Percentiles rank a stretch among this genome's conserved stretches.
These are phyloP conservation scores for Eimeria necatrix DNA, from an alignment of 169 alveolate species.

Conservation along the genomic window DNA sequence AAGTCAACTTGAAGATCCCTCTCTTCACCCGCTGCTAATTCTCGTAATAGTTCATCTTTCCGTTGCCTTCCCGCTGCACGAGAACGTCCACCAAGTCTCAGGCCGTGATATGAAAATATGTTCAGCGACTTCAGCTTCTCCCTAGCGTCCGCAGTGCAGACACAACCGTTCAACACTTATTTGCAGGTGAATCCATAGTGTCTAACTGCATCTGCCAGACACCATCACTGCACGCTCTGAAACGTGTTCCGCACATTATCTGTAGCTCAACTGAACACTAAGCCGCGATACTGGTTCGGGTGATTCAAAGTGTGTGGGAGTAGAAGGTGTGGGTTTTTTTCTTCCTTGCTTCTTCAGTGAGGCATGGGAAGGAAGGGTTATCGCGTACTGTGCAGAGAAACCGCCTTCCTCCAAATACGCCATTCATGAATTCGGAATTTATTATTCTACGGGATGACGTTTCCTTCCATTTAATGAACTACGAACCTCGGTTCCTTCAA, in stretches of 20 bases:
- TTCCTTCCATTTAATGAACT: too few species aligned
- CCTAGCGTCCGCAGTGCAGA: slow-evolving; percentile 10
- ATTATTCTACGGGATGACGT: too few species aligned
- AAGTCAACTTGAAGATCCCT: slow-evolving; percentile 22
- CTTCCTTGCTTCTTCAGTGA: background rate
- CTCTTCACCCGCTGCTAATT: slow-evolving; percentile 1
- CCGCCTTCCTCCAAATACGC: too few species aligned
- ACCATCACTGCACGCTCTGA: background rate
- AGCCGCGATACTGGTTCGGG: background rate
- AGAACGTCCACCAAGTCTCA: slow-evolving; percentile 15
- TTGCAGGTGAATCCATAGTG: slow-evolving; percentile 17
- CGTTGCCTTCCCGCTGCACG: slow-evolving; percentile 39
- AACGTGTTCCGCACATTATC: background rate
- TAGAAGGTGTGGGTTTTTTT: background rate
- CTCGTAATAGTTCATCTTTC: slow-evolving; percentile 58
- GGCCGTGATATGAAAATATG: slow-evolving; percentile 46
- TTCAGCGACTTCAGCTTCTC: slow-evolving; percentile 1
- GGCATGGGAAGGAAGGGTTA: background rate
- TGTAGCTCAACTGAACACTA: background rate
- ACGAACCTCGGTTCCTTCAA: too few species aligned
- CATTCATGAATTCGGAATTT: too few species aligned
- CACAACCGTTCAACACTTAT: slow-evolving; percentile 24
- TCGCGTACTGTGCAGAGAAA: slow-evolving; percentile 30
- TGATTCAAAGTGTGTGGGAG: too few species aligned
- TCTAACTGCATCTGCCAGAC: slow-evolving; percentile 12